Conservation (phyloP, 768 basidiomycete genomes). For the Boletus eberwhitei region DNA sequence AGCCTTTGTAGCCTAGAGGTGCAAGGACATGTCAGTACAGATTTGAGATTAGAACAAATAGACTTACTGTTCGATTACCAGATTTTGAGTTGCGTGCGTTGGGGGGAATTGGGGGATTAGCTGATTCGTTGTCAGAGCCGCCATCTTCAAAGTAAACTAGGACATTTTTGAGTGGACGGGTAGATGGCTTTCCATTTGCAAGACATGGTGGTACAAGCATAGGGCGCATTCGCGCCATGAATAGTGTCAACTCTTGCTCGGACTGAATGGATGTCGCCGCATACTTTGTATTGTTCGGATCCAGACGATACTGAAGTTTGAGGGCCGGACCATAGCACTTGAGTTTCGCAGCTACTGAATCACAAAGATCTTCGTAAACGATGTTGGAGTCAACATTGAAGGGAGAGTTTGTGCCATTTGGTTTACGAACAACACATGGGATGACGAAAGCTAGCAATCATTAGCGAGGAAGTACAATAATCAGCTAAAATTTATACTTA, state of each 20-base stretch:
- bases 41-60: not conserved
- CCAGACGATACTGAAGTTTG: not conserved
- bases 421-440: not conserved
- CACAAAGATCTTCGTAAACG: not conserved
- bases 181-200: not conserved
- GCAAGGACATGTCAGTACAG: not conserved
- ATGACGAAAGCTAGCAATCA: not conserved
- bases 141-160: not conserved
- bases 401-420: not conserved
- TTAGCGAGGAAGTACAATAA: not conserved
- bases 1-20: not conserved
- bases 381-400: not conserved
- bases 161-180: not conserved
- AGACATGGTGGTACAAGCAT: not conserved
- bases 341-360: not conserved
- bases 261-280: not conserved
- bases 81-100: not conserved
- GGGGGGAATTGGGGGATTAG: not conserved
- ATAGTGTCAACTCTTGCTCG: not conserved
- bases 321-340: not conserved
- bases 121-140: not conserved
- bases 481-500: not conserved
- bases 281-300: not conserved
- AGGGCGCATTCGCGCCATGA: not conserved
- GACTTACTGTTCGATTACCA: not conserved